Evolutionary conservation across 1,284 basidiomycete species (phyloP), one percentile per base, ranked within the genome.

Genomic region (Peniophora sp.): DNA sequence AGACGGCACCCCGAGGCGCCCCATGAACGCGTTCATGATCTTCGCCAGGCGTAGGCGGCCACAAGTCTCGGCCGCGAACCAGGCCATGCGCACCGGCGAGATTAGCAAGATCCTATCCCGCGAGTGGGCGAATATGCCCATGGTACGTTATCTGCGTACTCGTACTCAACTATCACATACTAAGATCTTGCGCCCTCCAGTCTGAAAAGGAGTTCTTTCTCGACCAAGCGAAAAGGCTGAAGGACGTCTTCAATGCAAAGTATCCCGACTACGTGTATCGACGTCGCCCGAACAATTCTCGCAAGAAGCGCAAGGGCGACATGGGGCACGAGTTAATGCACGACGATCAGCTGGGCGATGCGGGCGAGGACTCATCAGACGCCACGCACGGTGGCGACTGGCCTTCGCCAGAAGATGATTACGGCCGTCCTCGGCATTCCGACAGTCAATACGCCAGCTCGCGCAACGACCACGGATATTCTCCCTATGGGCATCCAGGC

Each of bases 11-110:
- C 88, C 89, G 22, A 89, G 89, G 63, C 80, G 88, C 11, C 88
- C 88, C 39, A 91, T 91, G 88, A 91, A 91, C 64, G 89, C 88
- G 22, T 91, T 91, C 69, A 91, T 91, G 88, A 91, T 91, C 54
- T 91, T 90, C 60, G 89, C 89, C 52, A 78, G 88, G n/a, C 76
- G 81, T 52, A 73, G 88, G 51, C 70, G 88, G 32, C 89, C 89
- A 16, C 84, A 91, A 65, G 85, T 91, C 34, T 82, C 85, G 3
- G 79, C 85, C 17, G 84, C 85, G 55, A 87, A 91, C 64, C 85
- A 89, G 63, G 79, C 85, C 50, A 85, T 91, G 85, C 81, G 88
- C 43, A 91, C 88, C 0, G 88, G 88, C 20, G 89, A 91, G 61
- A 88, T 91, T 50, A 85, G 83, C 70, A 90, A 90, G 68, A 80